Base-by-base conservation (phyloP, 192 early-diverging fungal genomes). In the Hyaloraphidium curvatum region DNA sequence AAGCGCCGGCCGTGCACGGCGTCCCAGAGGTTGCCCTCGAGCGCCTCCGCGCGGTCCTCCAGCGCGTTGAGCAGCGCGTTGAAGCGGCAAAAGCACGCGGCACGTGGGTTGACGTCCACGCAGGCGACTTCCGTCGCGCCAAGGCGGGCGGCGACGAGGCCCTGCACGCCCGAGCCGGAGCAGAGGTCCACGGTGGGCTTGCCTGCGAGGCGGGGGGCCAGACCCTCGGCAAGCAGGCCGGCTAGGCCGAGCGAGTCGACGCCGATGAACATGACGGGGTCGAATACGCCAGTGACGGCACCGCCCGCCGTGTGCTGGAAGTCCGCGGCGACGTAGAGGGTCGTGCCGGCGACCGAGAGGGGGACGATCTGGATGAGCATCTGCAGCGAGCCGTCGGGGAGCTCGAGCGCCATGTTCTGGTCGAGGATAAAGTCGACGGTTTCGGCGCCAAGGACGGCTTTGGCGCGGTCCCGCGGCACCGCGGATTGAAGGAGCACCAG, bases 261-360 rank as follows among this genome's bases (percentile, higher is more conserved):
- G 5, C 43, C 43, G 4, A 48, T 9, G 23, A 22, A 25, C 43
- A 48, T 48, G 43, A 48, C 43, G 43, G 43, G 43, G 43, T 48
- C 43, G 23, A 48, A 48, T 11, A 25, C 43, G 5, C 14, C 43
- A 48, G 17, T 25, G 7, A 48, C 14, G 4, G 43, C 14, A 25
- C 7, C 14, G 19, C 17, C 11, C 5, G 43, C 5, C 5, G 43
- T 11, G 43, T 48, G 43, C 17, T 14, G 19, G 23, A 48, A 48
- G 43, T 48, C 43, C 17, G 43, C 25, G 7, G 19, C 43, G 43
- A 48, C 7, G 43, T 22, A 11, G 19, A 48, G 43, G 23, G 11
- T 48, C 4, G 43, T 48, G 14, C 17, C 5, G 11, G 43, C 14
- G 11, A 25, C 7, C 7, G 43, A 25, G 11, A 48, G 23, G 5